These are phyloP conservation scores for Hibiscus trionum DNA, from an alignment of 345 rosid genomes.

Conservation along the genomic window DNA sequence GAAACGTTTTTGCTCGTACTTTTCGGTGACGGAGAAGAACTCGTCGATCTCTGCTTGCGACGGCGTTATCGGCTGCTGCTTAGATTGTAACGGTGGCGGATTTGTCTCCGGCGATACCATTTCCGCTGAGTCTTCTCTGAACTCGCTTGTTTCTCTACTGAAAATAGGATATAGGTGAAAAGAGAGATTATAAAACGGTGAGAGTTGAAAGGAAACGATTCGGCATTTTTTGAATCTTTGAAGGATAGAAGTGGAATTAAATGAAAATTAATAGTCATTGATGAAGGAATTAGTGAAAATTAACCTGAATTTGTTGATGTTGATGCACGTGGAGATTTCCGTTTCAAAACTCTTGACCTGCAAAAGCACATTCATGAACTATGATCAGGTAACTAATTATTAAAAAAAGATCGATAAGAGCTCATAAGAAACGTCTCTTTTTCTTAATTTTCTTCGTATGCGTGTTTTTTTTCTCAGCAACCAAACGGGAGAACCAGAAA, in stretches of 20 bases:
- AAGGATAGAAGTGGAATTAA: not conserved
- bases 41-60: constrained; percentile 44
- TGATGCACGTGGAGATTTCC: constrained; percentile 32
- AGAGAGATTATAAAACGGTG: not conserved
- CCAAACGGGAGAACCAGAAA: not conserved
- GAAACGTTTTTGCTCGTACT: constrained; percentile 38
- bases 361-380: constrained; percentile 9
- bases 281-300: not conserved
- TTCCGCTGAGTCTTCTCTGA: constrained; percentile 13
- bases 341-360: constrained; percentile 40
- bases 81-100: not conserved
- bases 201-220: not conserved
- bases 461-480: not conserved
- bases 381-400: not conserved
- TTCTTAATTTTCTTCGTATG: not conserved
- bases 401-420: not conserved
- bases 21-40: constrained; percentile 43
- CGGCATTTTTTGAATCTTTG: not conserved
- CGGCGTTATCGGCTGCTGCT: constrained; percentile 15
- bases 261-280: not conserved
- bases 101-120: constrained; percentile 13
- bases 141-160: constrained; percentile 27
- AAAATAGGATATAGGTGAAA: not conserved
- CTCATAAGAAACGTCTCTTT: not conserved
- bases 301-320: constrained; percentile 41